Evolutionary conservation across 495 filamentous ascomycete species (phyloP), one percentile per base, ranked within the genome.

Genomic region (Neurospora sp.): DNA sequence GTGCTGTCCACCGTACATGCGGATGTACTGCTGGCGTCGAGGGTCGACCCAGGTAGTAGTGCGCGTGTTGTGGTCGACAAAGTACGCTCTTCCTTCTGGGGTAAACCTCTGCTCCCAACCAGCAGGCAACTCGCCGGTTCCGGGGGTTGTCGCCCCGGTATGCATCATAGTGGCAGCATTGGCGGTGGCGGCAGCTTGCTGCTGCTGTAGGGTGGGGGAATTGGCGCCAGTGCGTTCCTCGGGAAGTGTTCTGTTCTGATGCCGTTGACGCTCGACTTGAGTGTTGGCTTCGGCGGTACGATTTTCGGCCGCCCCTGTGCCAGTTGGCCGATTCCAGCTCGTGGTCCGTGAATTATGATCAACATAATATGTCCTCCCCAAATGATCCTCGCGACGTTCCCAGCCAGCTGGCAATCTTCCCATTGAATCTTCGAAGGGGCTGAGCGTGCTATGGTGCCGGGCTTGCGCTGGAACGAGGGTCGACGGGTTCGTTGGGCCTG

Each of bases 21-120:
- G 88, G 73, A 99, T 98, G 82, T 97, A 99, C 81, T 98, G 96
- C 83, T 98, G 95, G 68, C 96, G 91, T 71, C 96, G 91, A 38
- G 96, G 96, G 80, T 99, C 96, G n/a, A 99, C 96, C 96, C 96
- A 99, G 6, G 96, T 99, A 8, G 96, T 99, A 6, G 96, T 98
- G 71, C 96, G 90, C 18, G 96, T 98, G 81, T 98, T 99, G 83
- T 99, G 96, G 80, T 99, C 96, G n/a, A 99, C 96, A 81, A 98
- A 99, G 81, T 99, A 99, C 27, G 94, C 84, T 70, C 96, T 88
- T 39, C 95, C 95, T 85, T 99, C 96, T 3, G 96, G 94, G 4
- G 96, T 99, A 79, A 92, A 93, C 75, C 96, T 87, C 78, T 98
- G 94, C 81, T 99, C 96, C 96, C 96, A 99, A 41, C 94, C 93